Percentiles rank a stretch among this genome's conserved stretches.
These are phyloP conservation scores for Quercus lobata DNA, from an alignment of 331 rosid genomes.

Conservation along the genomic window DNA sequence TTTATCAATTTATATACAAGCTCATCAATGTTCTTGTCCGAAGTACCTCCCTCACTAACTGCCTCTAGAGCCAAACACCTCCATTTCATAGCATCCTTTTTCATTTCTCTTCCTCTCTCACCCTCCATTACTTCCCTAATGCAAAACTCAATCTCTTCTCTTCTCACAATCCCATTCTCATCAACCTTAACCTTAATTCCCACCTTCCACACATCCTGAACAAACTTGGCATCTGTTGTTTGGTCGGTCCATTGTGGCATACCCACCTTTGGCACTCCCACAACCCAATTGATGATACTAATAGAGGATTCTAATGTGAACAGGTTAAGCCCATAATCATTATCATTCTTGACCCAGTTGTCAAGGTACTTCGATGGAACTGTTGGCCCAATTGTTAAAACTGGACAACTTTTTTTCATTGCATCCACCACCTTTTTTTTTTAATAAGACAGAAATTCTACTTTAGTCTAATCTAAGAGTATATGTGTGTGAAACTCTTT, in stretches of 20 bases:
- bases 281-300: neutral
- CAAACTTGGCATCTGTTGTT: slow-evolving; percentile 41
- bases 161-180: slow-evolving; percentile 27
- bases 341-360: neutral
- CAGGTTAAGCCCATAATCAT: neutral
- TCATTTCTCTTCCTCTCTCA: slow-evolving; percentile 25
- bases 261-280: slow-evolving; percentile 31
- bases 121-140: slow-evolving; percentile 37
- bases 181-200: slow-evolving; percentile 36
- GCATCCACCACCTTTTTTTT: slow-evolving; percentile 19
- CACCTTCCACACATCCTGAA: slow-evolving; percentile 43
- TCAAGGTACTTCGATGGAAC: neutral
- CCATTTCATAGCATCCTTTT: slow-evolving; percentile 35
- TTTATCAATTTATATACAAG: slow-evolving; percentile 2
- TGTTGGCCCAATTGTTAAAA: neutral
- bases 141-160: slow-evolving; percentile 40
- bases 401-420: slow-evolving; percentile 20
- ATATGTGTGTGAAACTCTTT: no score
- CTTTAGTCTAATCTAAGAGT: no score
- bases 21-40: slow-evolving; percentile 31
- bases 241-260: slow-evolving; percentile 30
- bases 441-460: no score
- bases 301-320: neutral
- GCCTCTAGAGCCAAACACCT: slow-evolving; percentile 38
- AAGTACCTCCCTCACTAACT: slow-evolving; percentile 34